Evolutionary conservation across 2,329 filamentous ascomycete species (phyloP), one percentile per base, ranked within the genome.

Genomic region (Ophiostoma sp.): DNA sequence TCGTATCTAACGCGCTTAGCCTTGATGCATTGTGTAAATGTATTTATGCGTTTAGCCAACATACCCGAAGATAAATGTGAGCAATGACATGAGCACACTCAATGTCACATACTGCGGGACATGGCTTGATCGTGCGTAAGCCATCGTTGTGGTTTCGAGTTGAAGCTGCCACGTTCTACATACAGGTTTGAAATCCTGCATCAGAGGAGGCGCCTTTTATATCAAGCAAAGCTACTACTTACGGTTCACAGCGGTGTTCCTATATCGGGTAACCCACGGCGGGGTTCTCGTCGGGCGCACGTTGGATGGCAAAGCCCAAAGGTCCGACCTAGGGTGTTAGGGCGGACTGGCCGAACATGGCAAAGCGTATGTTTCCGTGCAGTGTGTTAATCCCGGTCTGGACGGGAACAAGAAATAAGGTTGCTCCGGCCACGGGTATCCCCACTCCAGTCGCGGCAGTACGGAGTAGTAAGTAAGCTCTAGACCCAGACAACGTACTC

Each of bases 301-400:
- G 57, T 62, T 31, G 23, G 13, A 11, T 5, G 11, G 57, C 11
- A 62, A 13, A 17, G 27, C 27, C 17, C 13, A n/a, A 27, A 27
- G n/a, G 23, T 23, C 52, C 57, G 57, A 27, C 27, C 4, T 57
- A 27, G 23, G 15, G 27, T 17, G 11, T 11, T 33, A 33, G 15
- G 27, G 62, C 62, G 62, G 62, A 65, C 62, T 65, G 62, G 20
- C 62, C 33, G 62, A 65, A 65, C 62, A 36, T 33, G 62, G 62
- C n/a, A 62, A 65, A 65, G 62, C 62, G 62, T 17, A n/a, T 65
- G 8, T 31, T 36, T 65, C 62, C 62, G 31, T 36, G 13, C 27
- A 31, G 27, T 31, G 11, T 13, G 3, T 23, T 57, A 27, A n/a
- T 57, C 52, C 23, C 52, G 52, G 52, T 57, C 52, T 41, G n/a